These are phyloP conservation scores for Sophora flavescens DNA, from an alignment of 306 rosid species.

Conservation along the genomic window DNA sequence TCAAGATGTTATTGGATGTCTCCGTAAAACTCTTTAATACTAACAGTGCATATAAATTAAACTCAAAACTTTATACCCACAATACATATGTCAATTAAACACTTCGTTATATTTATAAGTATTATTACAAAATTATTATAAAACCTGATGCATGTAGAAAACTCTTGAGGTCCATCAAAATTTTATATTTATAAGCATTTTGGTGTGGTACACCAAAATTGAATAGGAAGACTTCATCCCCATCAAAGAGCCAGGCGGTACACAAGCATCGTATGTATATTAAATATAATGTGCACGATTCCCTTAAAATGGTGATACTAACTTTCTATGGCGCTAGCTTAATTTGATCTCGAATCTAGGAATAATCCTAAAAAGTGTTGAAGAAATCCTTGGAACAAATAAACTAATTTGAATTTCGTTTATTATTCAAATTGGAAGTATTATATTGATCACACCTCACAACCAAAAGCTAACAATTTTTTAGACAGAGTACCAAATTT, in stretches of 20 bases:
- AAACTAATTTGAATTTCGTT: background rate
- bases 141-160: background rate
- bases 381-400: slow-evolving; percentile 14
- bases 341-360: background rate
- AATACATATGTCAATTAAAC: too few species aligned
- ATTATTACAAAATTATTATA: background rate
- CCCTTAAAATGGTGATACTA: background rate
- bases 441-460: slow-evolving; percentile 19
- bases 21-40: too few species aligned
- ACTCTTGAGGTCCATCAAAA: slow-evolving; percentile 10
- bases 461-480: background rate
- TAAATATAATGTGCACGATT: background rate
- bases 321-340: background rate
- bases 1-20: too few species aligned
- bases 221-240: too few species aligned
- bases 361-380: slow-evolving; percentile 1
- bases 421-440: slow-evolving; percentile 46
- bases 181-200: too few species aligned
- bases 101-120: too few species aligned
- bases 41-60: too few species aligned
- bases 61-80: too few species aligned
- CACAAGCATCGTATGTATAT: background rate
- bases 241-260: slow-evolving; percentile 28
- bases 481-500: slow-evolving; percentile 35
- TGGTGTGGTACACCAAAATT: too few species aligned